Base-by-base conservation (phyloP, 2,329 filamentous ascomycete species). In the Aspergillus fructus region DNA sequence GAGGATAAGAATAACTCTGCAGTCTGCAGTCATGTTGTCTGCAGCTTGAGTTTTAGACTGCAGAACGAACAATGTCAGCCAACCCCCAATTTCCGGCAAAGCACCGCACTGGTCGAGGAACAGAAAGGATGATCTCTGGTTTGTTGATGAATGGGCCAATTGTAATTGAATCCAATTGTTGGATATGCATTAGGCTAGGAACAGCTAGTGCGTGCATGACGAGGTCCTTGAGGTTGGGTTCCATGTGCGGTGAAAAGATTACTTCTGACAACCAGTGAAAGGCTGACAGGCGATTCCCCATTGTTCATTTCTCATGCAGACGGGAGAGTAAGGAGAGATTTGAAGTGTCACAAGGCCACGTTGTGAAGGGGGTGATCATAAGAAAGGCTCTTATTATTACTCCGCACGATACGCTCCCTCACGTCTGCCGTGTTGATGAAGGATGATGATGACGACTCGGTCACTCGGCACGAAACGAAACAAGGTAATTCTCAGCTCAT, bases 1-100 rank as follows among this genome's bases (percentile, higher is more conserved):
- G 15, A 24, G 40, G 46, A 56, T 46, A 56, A 56, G 46, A 50
- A 56, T 56, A 56, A 46, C 53, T 55, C 53, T 41, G 53, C 39
- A 39, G 37, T 55, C 53, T 41, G 53, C 30, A 39, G 37, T 27
- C 23, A 30, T 43, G 27, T 49, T 49, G 27, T 49, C 53, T 53
- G 51, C 51, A 46, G 42, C 24, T 24, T 12, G 24, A 33, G 15
- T 30, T 23, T 51, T 51, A 15, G 37, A 12, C 13, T 12, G 24
- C 27, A 30, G 27, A 13, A 46, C 42, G 33, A 53, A 50, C 24
- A 39, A 50, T 12, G 39, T 30, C 11, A 39, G 30, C 47, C 15
- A 46, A 37, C 47, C 27, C 27, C 27, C 27, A 9, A 30, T 30
- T 50, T 30, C 27, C 48, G 46, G 45, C 46, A n/a, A 56, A 41